phyloP scores from a whole-genome alignment of 208 protist species.

The Leishmania turanica region DNA sequence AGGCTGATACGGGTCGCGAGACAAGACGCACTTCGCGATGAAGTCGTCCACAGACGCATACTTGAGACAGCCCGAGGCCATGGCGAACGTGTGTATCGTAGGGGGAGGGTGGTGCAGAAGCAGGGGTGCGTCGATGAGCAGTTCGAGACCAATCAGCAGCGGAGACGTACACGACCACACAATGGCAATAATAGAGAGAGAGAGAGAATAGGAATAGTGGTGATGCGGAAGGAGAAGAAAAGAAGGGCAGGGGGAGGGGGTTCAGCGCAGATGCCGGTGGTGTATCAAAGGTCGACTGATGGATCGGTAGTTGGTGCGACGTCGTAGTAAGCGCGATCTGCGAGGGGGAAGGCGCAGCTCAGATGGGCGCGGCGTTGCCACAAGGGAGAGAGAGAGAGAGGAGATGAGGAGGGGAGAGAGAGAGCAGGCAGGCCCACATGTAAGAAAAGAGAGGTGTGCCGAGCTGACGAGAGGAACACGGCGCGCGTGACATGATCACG shows the following conservation, averaged over 20 bases:
- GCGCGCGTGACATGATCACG: not conserved
- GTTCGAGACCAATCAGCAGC: not conserved
- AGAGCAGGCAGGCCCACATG: constrained; percentile 2
- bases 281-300: not conserved
- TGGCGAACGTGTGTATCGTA: not conserved
- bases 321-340: not conserved
- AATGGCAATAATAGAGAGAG: not conserved
- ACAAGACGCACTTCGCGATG: constrained; percentile 43
- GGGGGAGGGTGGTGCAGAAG: not conserved
- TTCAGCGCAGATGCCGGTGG: not conserved
- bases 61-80: not conserved
- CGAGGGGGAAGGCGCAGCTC: not conserved
- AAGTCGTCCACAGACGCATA: constrained; percentile 68
- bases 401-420: not conserved
- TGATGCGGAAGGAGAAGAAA: not conserved
- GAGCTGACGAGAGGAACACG: not conserved
- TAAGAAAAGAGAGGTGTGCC: not conserved
- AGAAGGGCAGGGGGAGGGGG: not conserved
- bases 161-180: not conserved
- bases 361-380: not conserved
- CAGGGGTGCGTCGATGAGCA: not conserved
- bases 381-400: not conserved
- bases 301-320: not conserved
- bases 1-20: constrained; percentile 79
- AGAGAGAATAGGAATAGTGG: not conserved